Percentiles rank a stretch among this genome's conserved stretches.
Evolutionary conservation across 768 basidiomycete genomes (phyloP).

Genomic region (Serendipita sp.): DNA sequence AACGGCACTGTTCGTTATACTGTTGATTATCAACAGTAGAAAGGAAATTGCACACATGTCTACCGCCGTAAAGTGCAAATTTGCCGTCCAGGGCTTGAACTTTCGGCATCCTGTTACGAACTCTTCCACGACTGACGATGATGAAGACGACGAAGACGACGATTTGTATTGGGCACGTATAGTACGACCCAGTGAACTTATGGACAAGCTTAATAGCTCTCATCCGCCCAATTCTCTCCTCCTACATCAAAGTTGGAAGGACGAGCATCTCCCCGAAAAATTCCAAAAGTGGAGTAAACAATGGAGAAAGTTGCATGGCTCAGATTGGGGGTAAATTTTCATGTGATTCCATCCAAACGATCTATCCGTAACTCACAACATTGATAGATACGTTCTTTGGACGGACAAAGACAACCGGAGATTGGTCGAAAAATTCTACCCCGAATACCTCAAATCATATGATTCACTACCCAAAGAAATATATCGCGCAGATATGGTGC

Average conservation of each 20-base stretch:
- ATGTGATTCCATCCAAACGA: not conserved
- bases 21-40: not conserved
- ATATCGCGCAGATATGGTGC: conserved; percentile 4
- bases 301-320: not conserved
- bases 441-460: not conserved
- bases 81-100: not conserved
- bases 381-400: not conserved
- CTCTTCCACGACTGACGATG: not conserved
- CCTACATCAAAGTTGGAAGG: conserved; percentile 3
- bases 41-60: not conserved
- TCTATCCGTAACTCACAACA: not conserved
- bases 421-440: not conserved
- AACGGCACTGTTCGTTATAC: not conserved
- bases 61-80: not conserved
- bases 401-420: not conserved
- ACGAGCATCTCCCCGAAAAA: not conserved
- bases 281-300: not conserved
- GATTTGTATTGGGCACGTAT: not conserved
- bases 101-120: not conserved
- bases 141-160: not conserved
- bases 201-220: not conserved
- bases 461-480: not conserved
- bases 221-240: not conserved
- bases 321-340: not conserved
- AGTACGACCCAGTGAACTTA: not conserved